Conservation (phyloP, 106 monocot genomes). For the Hemerocallis citrina region DNA sequence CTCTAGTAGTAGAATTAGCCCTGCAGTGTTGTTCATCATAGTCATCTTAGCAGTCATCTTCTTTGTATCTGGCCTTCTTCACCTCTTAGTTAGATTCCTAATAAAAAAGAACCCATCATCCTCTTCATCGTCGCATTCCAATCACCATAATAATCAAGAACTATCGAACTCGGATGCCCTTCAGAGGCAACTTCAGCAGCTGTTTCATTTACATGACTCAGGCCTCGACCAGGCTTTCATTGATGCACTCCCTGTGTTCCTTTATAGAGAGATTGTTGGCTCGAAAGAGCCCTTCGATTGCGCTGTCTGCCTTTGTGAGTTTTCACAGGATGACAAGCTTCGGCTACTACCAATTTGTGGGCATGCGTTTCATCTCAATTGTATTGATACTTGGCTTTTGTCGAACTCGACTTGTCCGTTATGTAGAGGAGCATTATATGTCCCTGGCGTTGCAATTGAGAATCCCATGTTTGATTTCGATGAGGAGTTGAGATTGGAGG, state of each 20-base stretch:
- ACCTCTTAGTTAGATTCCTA: constrained; percentile 73
- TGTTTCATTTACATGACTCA: constrained; percentile 88
- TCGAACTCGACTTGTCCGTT: constrained; percentile 95
- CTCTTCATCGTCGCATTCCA: constrained; percentile 9
- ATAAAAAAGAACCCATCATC: constrained; percentile 31
- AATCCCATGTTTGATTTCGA: constrained; percentile 62
- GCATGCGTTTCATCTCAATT: constrained; percentile 88
- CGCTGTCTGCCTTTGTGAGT: constrained; percentile 87
- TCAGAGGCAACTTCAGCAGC: constrained; percentile 88
- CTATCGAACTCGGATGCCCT: constrained; percentile 39
- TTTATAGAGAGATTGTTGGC: constrained; percentile 73
- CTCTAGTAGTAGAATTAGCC: constrained; percentile 52
- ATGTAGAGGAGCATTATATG: constrained; percentile 59
- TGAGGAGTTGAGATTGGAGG: constrained; percentile 45
- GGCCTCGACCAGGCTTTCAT: constrained; percentile 94
- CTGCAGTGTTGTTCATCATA: constrained; percentile 79
- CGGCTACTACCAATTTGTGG: constrained; percentile 76
- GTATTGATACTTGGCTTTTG: constrained; percentile 93
- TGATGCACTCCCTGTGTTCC: constrained; percentile 84
- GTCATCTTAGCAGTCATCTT: constrained; percentile 83
- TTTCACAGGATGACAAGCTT: constrained; percentile 60
- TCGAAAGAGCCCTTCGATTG: constrained; percentile 90
- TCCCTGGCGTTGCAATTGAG: constrained; percentile 46
- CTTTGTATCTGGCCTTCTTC: constrained; percentile 86
- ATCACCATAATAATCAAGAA: constrained; percentile 11